Conservation (phyloP, 2,329 filamentous ascomycete species). For the Aureobasidium sp. region DNA sequence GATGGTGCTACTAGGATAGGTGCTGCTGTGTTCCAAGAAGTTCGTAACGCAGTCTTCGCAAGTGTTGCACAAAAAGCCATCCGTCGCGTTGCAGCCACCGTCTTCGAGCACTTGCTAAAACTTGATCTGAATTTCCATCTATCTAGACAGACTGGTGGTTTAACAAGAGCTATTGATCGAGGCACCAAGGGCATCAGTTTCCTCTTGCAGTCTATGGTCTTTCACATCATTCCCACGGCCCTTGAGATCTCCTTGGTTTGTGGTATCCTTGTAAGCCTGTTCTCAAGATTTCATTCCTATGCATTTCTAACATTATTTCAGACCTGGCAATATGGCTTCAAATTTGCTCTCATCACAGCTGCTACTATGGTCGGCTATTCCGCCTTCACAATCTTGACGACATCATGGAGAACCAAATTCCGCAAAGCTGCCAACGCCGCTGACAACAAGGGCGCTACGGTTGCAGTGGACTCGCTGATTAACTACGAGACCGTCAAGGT, state of each 20-base stretch:
- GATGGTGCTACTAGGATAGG: constrained; percentile 83
- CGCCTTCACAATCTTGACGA: constrained; percentile 94
- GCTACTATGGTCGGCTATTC: constrained; percentile 90
- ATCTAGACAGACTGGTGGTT: constrained; percentile 84
- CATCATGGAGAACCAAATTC: constrained; percentile 95
- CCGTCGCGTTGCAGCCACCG: constrained; percentile 78
- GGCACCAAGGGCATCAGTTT: constrained; percentile 99
- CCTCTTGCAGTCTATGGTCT: constrained; percentile 94
- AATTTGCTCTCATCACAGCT: constrained; percentile 86
- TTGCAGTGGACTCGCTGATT: constrained; percentile 92
- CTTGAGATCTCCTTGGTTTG: constrained; percentile 94
- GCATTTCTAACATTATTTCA: constrained; percentile 22
- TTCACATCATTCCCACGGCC: constrained; percentile 89
- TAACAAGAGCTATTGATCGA: constrained; percentile 89
- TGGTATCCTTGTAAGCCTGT: constrained; percentile 62
- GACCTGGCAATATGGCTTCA: constrained; percentile 89
- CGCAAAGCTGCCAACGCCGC: constrained; percentile 90
- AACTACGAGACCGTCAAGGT: constrained; percentile 96
- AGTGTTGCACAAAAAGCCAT: constrained; percentile 97
- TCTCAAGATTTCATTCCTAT: not conserved
- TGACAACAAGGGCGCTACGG: constrained; percentile 90
- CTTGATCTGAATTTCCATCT: constrained; percentile 93
- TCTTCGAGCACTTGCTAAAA: constrained; percentile 82
- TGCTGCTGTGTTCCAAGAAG: constrained; percentile 82
- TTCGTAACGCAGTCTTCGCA: constrained; percentile 93